Base-by-base conservation (phyloP, 148 eudicot genomes). In the Dysphania ambrosioides region DNA sequence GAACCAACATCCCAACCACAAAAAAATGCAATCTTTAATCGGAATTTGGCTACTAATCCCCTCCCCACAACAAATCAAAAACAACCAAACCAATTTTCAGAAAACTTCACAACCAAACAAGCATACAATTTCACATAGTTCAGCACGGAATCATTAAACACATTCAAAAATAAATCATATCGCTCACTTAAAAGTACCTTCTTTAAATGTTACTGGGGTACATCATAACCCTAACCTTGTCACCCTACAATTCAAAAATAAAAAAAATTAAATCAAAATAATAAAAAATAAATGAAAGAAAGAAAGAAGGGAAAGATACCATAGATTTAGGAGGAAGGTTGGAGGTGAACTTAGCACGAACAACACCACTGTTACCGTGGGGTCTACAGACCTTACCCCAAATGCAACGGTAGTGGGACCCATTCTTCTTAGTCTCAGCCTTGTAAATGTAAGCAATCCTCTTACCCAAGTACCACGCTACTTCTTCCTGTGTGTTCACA, bases 241-340 rank as follows among this genome's bases (percentile, higher is more conserved):
- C 88, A 29, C 97, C 97, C 97, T 91, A 86, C 73, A 87, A 76
- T 18, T 32, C 58, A 3, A 10, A 71, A 31, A 65, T 34, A 42
- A 11, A 27, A 47, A 47, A 47, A 2, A 12, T 47, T 8, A 47
- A 1, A 47, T 1, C 10, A 10, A 1, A 57, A 57, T 23, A n/a
- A n/a, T 13, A 35, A 30, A 26, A 1, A 1, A 56, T 29, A 47
- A 15, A 4, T 29, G 68, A 73, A 41, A 21, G 8, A 8, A 19
- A 23, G 31, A 53, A 32, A n/a, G n/a, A n/a, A n/a, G n/a, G n/a
- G 66, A 18, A 8, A 9, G 4, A 49, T 80, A 91, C 97, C 97
- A 91, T 91, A 74, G 97, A 89, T 55, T 89, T 91, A 36, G 97
- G 97, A 3, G 97, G 97, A 15, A 91, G 91, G 72, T 91, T 91